Percentiles rank a stretch among this genome's conserved stretches.
phyloP scores from a whole-genome alignment of 2,329 filamentous ascomycete species.

The Pseudonectria foliicola region DNA sequence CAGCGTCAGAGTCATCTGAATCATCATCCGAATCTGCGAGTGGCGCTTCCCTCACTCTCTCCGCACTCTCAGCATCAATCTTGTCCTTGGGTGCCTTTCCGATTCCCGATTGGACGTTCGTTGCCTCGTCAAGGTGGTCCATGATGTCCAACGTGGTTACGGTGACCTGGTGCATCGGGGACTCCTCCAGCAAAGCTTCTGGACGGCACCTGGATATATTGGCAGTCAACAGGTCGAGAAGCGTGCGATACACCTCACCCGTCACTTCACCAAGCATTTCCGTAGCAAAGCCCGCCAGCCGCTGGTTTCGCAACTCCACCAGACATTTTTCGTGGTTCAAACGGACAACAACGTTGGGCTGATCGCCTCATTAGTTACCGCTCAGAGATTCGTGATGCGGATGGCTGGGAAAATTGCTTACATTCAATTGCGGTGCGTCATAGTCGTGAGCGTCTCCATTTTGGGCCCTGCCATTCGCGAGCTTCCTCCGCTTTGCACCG shows the following conservation, averaged over 20 bases:
- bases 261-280: constrained; percentile 67
- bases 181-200: constrained; percentile 36
- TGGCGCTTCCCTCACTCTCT: constrained; percentile 38
- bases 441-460: constrained; percentile 24
- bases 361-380: constrained; percentile 20
- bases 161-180: constrained; percentile 22
- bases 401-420: constrained; percentile 36
- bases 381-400: background rate
- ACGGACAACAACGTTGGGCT: constrained; percentile 67
- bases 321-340: constrained; percentile 81
- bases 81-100: constrained; percentile 45
- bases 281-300: constrained; percentile 65
- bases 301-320: constrained; percentile 73
- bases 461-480: constrained; percentile 38
- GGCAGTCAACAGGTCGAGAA: constrained; percentile 64
- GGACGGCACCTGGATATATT: constrained; percentile 61
- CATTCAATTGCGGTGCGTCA: constrained; percentile 45
- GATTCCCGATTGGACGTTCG: constrained; percentile 51
- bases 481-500: constrained; percentile 45
- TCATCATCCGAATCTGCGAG: constrained; percentile 27
- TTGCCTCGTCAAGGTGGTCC: constrained; percentile 42
- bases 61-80: constrained; percentile 38
- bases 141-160: constrained; percentile 52
- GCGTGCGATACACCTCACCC: constrained; percentile 66
- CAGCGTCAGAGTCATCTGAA: constrained; percentile 29